phyloP scores from a whole-genome alignment of 164 flowering plant species.

The Vitis cinerea region DNA sequence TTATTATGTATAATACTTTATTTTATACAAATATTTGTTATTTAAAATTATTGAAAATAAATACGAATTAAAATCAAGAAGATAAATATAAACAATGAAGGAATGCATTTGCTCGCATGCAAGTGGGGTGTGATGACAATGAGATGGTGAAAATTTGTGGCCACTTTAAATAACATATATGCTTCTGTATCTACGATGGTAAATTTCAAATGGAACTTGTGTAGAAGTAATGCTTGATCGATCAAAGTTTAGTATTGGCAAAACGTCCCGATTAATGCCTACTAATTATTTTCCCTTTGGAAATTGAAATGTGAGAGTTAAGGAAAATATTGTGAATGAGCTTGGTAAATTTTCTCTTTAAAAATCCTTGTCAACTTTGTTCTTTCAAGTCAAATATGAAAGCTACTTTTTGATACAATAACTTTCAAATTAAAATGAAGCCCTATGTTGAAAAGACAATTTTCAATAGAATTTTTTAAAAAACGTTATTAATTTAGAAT shows the following conservation, averaged over 20 bases:
- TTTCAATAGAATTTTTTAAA: no score
- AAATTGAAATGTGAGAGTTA: no score
- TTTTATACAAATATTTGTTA: no score
- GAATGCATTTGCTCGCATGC: conserved; percentile 94
- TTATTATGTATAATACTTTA: no score
- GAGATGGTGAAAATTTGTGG: conserved; percentile 7
- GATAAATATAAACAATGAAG: conserved; percentile 50
- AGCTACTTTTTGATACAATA: no score
- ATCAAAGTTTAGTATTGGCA: conserved; percentile 6
- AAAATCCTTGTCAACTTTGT: conserved; percentile 2
- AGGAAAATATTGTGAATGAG: no score
- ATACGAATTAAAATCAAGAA: no score
- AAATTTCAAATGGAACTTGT: conserved; percentile 19
- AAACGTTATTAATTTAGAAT: no score
- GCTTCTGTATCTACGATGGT: conserved; percentile 11
- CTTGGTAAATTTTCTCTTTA: not conserved
- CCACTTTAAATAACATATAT: conserved; percentile 22
- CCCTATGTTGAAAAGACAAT: no score
- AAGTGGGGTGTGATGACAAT: conserved; percentile 60
- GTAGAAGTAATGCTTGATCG: conserved; percentile 24
- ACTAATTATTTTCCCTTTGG: conserved; percentile 2
- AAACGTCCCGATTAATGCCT: conserved; percentile 12
- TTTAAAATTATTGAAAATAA: no score
- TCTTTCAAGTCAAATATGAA: no score
- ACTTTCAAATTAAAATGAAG: no score